A percentile compares a stretch with the other conserved stretches of the same genome.
Evolutionary conservation across 148 eudicot species (phyloP).

Genomic region (Pouteria glomerata): DNA sequence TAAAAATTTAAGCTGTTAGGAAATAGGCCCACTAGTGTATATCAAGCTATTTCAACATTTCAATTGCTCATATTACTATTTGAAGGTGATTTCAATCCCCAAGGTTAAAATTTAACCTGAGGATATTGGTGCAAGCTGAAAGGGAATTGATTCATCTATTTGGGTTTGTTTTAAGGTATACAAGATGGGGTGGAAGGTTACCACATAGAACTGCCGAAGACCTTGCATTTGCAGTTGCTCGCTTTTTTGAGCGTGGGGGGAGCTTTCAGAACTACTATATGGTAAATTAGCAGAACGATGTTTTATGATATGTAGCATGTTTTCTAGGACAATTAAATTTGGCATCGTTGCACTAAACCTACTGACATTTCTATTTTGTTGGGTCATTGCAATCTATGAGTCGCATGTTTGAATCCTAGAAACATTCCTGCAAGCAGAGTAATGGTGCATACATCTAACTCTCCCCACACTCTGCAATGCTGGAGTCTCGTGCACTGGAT

Average conservation of each 20-base stretch:
- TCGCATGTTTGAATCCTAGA: no score
- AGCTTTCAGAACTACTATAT: constrained; percentile 95
- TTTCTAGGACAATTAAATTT: constrained; percentile 11
- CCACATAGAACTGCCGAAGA: constrained; percentile 96
- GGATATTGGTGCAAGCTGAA: not conserved
- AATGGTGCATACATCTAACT: no score
- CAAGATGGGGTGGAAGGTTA: constrained; percentile 75
- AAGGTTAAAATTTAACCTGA: not conserved
- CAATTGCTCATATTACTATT: not conserved
- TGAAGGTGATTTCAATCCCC: not conserved
- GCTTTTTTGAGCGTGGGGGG: constrained; percentile 89
- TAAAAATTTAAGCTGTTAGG: no score
- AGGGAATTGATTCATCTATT: not conserved
- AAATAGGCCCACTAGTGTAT: no score
- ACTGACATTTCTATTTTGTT: not conserved
- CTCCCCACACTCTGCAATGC: no score
- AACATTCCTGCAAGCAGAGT: no score
- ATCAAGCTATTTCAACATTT: not conserved
- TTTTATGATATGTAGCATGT: no score
- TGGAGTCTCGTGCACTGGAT: no score
- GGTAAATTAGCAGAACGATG: constrained; percentile 32
- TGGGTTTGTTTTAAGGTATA: constrained; percentile 50
- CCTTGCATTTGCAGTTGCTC: constrained; percentile 96
- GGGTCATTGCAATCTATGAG: no score
- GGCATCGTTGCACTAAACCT: not conserved